Evolutionary conservation across 2,329 filamentous ascomycete species (phyloP).

Genomic region (Pseudogymnoascus sp.): DNA sequence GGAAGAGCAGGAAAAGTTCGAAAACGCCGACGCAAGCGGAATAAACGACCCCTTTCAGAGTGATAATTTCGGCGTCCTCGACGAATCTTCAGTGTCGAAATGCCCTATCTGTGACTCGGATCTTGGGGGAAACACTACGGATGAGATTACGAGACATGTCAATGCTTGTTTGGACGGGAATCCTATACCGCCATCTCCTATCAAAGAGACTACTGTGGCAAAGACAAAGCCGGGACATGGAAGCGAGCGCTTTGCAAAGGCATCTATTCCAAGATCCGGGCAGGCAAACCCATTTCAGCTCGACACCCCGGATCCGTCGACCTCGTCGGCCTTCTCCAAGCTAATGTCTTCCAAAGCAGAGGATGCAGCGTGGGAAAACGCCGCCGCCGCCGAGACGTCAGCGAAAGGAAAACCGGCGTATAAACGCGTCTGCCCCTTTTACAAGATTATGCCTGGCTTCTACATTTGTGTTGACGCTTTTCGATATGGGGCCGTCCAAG

Average conservation of each 20-base stretch:
- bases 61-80: slow-evolving; percentile 27
- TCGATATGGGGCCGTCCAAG: slow-evolving; percentile 85
- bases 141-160: slow-evolving; percentile 76
- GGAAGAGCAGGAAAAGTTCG: slow-evolving; percentile 64
- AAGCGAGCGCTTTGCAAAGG: slow-evolving; percentile 54
- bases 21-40: slow-evolving; percentile 47
- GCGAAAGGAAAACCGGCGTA: slow-evolving; percentile 81
- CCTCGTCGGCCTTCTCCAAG: slow-evolving; percentile 66
- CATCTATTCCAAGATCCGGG: slow-evolving; percentile 66
- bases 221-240: slow-evolving; percentile 34
- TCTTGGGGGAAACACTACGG: slow-evolving; percentile 51
- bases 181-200: slow-evolving; percentile 47
- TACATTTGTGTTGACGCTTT: slow-evolving; percentile 94
- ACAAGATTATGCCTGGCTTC: slow-evolving; percentile 93
- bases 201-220: slow-evolving; percentile 12
- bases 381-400: slow-evolving; percentile 70
- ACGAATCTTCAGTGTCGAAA: slow-evolving; percentile 23
- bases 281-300: slow-evolving; percentile 72
- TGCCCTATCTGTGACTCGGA: slow-evolving; percentile 74
- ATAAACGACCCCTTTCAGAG: not conserved
- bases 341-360: slow-evolving; percentile 91
- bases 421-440: slow-evolving; percentile 89
- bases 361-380: slow-evolving; percentile 80
- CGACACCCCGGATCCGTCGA: slow-evolving; percentile 28
- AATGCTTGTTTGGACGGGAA: slow-evolving; percentile 88